Evolutionary conservation across 2,329 filamentous ascomycete genomes (phyloP).

Genomic region (Colletotrichum caudatum): DNA sequence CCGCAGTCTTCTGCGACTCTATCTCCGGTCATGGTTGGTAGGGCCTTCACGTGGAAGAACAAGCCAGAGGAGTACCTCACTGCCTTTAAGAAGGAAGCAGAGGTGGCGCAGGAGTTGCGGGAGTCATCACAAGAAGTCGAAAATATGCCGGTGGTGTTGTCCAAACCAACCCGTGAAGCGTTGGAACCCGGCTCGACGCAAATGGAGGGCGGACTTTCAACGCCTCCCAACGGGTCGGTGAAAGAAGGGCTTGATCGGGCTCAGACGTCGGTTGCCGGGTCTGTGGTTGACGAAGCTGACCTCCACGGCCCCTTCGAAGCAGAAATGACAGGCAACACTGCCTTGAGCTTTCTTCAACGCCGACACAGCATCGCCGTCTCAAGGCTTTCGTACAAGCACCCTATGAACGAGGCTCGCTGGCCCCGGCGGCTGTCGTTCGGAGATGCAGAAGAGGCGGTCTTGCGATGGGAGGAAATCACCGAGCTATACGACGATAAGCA

Average conservation of each 20-base stretch:
- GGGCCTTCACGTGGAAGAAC: constrained; percentile 73
- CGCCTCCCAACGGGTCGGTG: constrained; percentile 18
- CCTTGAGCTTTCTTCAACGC: constrained; percentile 67
- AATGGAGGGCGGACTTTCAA: constrained; percentile 25
- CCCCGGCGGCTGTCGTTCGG: constrained; percentile 81
- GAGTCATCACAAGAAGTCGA: constrained; percentile 30
- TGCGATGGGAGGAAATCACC: constrained; percentile 72
- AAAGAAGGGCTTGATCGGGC: constrained; percentile 34
- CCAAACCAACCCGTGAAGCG: constrained; percentile 8
- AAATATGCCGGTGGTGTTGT: background rate
- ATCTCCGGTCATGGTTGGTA: constrained; percentile 57
- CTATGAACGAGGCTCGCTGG: constrained; percentile 71
- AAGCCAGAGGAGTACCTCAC: constrained; percentile 70
- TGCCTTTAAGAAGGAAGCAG: constrained; percentile 37
- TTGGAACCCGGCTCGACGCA: constrained; percentile 28
- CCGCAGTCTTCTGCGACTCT: constrained; percentile 51
- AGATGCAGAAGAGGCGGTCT: constrained; percentile 78
- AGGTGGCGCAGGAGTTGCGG: constrained; percentile 19
- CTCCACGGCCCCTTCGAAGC: constrained; percentile 65
- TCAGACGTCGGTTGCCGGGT: constrained; percentile 66
- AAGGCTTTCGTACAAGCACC: constrained; percentile 47
- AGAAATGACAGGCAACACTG: constrained; percentile 59
- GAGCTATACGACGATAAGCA: constrained; percentile 52
- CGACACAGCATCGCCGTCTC: constrained; percentile 68
- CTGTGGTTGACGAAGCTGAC: constrained; percentile 70